Base-by-base conservation (phyloP, 1,284 basidiomycete genomes). In the Leccinum pallidistipes region DNA sequence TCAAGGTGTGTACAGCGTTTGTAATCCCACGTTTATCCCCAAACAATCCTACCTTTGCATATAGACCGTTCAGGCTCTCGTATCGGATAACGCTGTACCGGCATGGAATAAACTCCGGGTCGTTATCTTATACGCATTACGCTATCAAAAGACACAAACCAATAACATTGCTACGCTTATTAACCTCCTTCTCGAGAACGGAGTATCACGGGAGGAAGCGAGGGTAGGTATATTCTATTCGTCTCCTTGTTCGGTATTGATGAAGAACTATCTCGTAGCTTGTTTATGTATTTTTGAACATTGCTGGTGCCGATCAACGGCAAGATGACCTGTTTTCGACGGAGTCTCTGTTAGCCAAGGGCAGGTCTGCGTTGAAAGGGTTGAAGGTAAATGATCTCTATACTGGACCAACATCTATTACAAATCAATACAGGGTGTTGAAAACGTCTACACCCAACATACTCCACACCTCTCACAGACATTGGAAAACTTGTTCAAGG, bases 391-490 rank as follows among this genome's bases (percentile, higher is more conserved):
- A 75, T 65, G 7, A 51, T 40, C 18, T 38, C 24, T 5, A 27
- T 49, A 12, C 51, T 34, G 12, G 27, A 40, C 31, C 3, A 31
- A 24, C 55, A 40, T 50, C 11, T 18, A 10, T 57, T 66, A 29
- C 64, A 52, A 32, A 38, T 21, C 47, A 18, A 32, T 50, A 3
- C 60, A 94, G 91, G 97, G 97, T 7, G 97, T 99, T 6, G 97
- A 99, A 76, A 99, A 99, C 71, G 97, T 99, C 8, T 99, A 98
- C 73, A 99, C 96, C 59, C 97, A 99, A 71, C 97, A 99, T 71
- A 91, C 90, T 14, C 97, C 97, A 9, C 95, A 97, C 75, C 80
- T 99, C 3, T 87, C 91, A 0, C 88, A 98, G 71, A 99, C 97
- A 5, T 78, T 99, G 21, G 97, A 99, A 71, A 84, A 92, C 59